phyloP scores from a whole-genome alignment of 495 filamentous ascomycete species.

The Barbatosphaeria neglecta region DNA sequence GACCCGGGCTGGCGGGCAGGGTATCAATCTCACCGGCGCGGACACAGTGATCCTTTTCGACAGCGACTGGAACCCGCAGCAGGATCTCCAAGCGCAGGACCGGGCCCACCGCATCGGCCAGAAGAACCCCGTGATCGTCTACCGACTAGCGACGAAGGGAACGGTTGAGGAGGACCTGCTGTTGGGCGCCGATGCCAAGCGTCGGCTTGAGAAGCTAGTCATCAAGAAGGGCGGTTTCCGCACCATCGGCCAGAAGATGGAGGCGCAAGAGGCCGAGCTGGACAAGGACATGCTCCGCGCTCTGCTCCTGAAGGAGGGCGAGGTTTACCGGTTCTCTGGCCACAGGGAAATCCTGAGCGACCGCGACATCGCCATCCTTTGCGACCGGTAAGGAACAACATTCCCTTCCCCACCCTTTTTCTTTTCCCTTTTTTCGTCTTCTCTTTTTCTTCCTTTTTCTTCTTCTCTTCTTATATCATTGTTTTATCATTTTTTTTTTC shows the following conservation, averaged over 20 bases:
- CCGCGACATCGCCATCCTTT: conserved; percentile 64
- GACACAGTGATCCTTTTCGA: conserved; percentile 97
- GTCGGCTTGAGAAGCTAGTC: conserved; percentile 86
- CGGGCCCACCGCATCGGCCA: conserved; percentile 92
- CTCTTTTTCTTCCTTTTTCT: neutral
- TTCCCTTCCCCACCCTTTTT: neutral
- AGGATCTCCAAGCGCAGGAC: conserved; percentile 93
- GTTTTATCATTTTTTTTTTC: neutral
- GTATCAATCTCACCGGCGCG: conserved; percentile 93
- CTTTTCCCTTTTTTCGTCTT: neutral
- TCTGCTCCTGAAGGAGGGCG: conserved; percentile 51
- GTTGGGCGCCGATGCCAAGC: conserved; percentile 81
- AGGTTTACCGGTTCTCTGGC: conserved; percentile 46
- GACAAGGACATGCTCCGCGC: conserved; percentile 49
- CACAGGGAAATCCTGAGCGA: conserved; percentile 58
- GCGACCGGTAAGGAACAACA: conserved; percentile 38
- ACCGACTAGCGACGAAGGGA: conserved; percentile 82
- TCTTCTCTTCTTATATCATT: too few species aligned
- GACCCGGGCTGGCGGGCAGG: conserved; percentile 86
- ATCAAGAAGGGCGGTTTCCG: conserved; percentile 81
- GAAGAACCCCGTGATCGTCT: conserved; percentile 84
- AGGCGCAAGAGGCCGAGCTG: conserved; percentile 32
- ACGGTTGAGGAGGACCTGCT: conserved; percentile 87
- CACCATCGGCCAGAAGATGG: conserved; percentile 48
- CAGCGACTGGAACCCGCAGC: conserved; percentile 96